Conservation (phyloP, 2,329 filamentous ascomycete genomes). For the Pestalotiopsis sp. region DNA sequence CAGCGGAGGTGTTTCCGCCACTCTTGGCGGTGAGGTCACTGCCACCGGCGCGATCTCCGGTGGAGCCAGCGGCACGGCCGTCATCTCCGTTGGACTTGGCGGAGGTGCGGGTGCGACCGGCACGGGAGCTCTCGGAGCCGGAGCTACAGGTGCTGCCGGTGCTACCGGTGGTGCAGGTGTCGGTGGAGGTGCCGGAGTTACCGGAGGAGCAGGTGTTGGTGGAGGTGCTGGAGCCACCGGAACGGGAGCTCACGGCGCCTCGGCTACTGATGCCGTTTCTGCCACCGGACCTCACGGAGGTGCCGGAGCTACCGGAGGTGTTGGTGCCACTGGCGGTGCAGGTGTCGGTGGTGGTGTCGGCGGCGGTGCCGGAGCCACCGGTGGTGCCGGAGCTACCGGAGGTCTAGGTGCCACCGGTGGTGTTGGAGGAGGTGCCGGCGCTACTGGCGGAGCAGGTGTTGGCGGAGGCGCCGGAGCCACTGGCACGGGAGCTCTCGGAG, state of each 20-base stretch:
- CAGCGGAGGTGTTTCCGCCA: constrained; percentile 4
- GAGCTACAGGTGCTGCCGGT: background rate
- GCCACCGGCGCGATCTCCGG: background rate
- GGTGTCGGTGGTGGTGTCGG: background rate
- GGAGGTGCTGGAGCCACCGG: background rate
- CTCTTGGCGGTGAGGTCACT: constrained; percentile 4
- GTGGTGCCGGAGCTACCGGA: background rate
- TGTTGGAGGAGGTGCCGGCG: background rate
- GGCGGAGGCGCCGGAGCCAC: background rate
- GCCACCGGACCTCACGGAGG: background rate
- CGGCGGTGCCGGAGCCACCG: background rate
- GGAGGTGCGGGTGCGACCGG: background rate
- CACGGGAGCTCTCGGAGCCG: background rate
- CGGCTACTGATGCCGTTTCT: constrained; percentile 3
- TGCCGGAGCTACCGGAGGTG: background rate
- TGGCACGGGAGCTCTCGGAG: background rate
- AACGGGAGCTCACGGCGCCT: background rate
- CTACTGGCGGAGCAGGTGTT: background rate
- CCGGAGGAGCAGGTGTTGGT: background rate
- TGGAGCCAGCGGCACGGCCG: background rate
- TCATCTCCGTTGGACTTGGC: background rate
- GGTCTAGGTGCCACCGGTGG: too few relatives aligned
- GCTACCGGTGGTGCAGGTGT: background rate
- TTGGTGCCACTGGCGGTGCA: background rate
- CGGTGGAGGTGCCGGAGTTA: background rate